phyloP scores from a whole-genome alignment of 441 rosid genomes.

The Omphalea diandra region DNA sequence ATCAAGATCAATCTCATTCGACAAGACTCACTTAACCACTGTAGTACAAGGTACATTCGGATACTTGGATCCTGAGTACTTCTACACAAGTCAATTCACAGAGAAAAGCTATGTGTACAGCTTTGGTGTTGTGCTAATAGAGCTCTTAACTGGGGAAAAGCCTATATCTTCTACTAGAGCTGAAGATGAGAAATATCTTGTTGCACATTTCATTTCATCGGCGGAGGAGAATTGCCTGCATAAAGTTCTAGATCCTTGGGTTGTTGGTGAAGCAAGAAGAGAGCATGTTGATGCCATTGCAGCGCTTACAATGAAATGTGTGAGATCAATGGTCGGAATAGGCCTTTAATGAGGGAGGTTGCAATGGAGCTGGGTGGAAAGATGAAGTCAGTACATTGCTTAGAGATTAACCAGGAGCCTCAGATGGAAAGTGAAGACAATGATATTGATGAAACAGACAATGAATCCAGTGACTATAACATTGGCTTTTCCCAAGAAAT shows the following conservation, averaged over 20 bases:
- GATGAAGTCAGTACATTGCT: neutral
- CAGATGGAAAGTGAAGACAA: neutral
- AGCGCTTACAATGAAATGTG: constrained; percentile 29
- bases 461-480: no score
- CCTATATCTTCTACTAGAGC: constrained; percentile 4
- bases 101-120: neutral
- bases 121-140: neutral
- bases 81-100: neutral
- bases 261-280: constrained; percentile 21
- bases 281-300: constrained; percentile 24
- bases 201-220: constrained; percentile 20
- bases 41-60: neutral
- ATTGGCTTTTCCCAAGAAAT: no score
- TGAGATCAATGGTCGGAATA: constrained; percentile 33
- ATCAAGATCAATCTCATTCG: neutral
- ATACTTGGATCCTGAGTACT: neutral
- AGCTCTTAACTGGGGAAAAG: neutral
- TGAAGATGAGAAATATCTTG: constrained; percentile 19
- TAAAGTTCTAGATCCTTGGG: constrained; percentile 27
- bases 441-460: no score
- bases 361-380: neutral
- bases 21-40: neutral
- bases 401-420: neutral
- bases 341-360: constrained; percentile 33
- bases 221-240: constrained; percentile 17